phyloP scores from a whole-genome alignment of 2,329 filamentous ascomycete species.

The Aspergillus tanneri region DNA sequence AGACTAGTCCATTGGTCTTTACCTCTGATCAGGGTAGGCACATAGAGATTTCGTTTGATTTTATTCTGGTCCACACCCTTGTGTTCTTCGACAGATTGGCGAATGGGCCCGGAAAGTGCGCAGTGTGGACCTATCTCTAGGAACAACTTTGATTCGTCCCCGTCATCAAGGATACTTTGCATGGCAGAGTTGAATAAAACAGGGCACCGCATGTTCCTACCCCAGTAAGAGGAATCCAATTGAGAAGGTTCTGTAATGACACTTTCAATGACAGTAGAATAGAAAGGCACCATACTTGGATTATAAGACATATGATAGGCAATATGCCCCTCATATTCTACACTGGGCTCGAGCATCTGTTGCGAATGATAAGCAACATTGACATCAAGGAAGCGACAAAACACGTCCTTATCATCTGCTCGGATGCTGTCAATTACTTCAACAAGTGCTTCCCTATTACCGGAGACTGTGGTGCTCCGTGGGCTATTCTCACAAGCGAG shows the following conservation, averaged over 20 bases:
- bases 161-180: background rate
- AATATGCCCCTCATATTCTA: background rate
- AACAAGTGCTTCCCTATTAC: constrained; percentile 5
- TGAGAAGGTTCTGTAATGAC: background rate
- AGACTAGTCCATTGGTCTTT: background rate
- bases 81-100: too few relatives aligned
- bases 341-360: too few relatives aligned
- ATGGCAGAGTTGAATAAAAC: background rate
- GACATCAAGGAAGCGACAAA: constrained; percentile 13
- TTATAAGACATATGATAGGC: background rate
- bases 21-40: background rate
- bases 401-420: constrained; percentile 2
- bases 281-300: constrained; percentile 1
- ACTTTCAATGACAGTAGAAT: background rate
- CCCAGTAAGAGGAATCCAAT: background rate
- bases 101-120: constrained; percentile 8
- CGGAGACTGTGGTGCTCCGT: constrained; percentile 9
- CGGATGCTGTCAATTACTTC: constrained; percentile 1
- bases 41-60: background rate
- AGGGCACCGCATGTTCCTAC: background rate
- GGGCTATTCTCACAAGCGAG: constrained; percentile 20
- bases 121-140: constrained; percentile 18
- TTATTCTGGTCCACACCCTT: constrained; percentile 1
- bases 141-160: background rate
- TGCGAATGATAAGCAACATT: constrained; percentile 20